phyloP scores from a whole-genome alignment of 2,329 filamentous ascomycete genomes.

The Hypomyces rosellus region DNA sequence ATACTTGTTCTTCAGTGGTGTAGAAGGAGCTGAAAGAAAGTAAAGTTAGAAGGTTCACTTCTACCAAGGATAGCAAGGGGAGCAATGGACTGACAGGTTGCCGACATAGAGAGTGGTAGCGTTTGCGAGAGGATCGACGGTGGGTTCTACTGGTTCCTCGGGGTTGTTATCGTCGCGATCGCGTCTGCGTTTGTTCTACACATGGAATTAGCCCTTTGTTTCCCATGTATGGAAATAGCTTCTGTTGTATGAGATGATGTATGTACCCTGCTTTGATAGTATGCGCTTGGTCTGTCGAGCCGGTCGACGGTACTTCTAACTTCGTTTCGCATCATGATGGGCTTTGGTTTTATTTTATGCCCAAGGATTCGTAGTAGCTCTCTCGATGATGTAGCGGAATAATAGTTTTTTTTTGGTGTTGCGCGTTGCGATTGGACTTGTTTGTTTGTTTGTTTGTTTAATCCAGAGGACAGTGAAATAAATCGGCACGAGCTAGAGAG shows the following conservation, averaged over 20 bases:
- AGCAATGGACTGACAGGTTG: constrained; percentile 61
- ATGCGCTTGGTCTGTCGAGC: constrained; percentile 90
- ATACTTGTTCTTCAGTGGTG: constrained; percentile 98
- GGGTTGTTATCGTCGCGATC: constrained; percentile 53
- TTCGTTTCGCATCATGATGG: constrained; percentile 45
- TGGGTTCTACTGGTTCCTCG: constrained; percentile 41
- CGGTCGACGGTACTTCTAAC: constrained; percentile 74
- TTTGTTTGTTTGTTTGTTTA: no score
- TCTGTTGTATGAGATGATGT: neutral
- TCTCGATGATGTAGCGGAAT: neutral
- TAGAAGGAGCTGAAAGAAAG: constrained; percentile 69
- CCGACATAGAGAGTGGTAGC: constrained; percentile 96
- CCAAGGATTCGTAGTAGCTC: neutral
- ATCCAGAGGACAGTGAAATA: no score
- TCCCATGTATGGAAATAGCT: no score
- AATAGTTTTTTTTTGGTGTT: no score
- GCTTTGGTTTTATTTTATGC: neutral
- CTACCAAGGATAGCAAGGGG: neutral
- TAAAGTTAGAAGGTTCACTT: constrained; percentile 4
- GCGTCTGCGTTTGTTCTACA: constrained; percentile 65
- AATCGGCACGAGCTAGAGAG: no score
- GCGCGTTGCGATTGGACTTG: no score
- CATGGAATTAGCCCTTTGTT: neutral
- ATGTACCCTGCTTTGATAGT: constrained; percentile 75
- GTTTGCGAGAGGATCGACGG: constrained; percentile 66